Evolutionary conservation across 1,284 basidiomycete species (phyloP), one percentile per base, ranked within the genome.

Genomic region (Irpex sp.): DNA sequence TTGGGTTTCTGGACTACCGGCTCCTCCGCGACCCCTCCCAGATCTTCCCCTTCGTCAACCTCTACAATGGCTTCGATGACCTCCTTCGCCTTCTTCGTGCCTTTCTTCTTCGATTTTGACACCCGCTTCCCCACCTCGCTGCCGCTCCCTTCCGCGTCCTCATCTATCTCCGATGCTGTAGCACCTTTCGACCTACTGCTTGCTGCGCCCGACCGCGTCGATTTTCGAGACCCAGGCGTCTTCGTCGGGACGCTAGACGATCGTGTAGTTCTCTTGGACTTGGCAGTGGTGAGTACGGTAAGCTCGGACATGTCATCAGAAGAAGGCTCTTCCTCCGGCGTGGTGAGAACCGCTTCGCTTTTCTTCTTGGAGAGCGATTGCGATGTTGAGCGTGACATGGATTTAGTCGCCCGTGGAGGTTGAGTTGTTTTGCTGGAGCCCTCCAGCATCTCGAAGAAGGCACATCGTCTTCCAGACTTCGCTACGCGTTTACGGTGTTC

Each of bases 401-500:
- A 57, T 37, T 68, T 68, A n/a, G 19, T 56, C 36, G 54, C 54
- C 13, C 54, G 54, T 3, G 31, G 7, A 4, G 54, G 26, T 6
- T 70, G 31, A 3, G 69, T 62, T 19, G 68, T 67, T 5, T 71
- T 70, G 21, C 66, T 59, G 1, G 54, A 56, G 15, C 54, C 54
- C 26, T 56, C 54, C 13, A 56, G 31, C 54, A 56, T 56, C 70
- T 69, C 8, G 67, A 67, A 82, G 72, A 90, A 88, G 0, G 84
- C 78, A 70, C 88, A 90, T 0, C 74, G 65, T 4, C 64, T 68
- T 11, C 75, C 75, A 0, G 78, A 74, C 71, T 83, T 84, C 57
- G 75, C 74, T 54, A 80, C 81, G 57, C 89, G 85, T 67, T 82
- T 83, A 38, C 79, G 79, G 68, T 91, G 89, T 71, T 91, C 88